Evolutionary conservation across 768 basidiomycete species (phyloP).

Genomic region (Exsudoporus frostii): DNA sequence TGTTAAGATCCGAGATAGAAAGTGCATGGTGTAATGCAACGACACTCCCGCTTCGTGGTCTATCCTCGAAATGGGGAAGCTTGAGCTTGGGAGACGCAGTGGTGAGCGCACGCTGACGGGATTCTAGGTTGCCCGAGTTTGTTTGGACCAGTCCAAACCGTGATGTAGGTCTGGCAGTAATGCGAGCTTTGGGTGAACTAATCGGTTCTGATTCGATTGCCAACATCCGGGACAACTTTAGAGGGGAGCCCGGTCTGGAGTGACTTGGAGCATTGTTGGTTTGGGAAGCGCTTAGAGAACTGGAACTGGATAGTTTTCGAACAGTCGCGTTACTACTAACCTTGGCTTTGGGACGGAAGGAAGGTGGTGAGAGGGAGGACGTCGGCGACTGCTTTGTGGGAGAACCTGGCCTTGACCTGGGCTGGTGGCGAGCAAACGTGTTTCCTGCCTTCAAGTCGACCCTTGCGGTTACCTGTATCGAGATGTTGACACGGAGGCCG

Average conservation of each 20-base stretch:
- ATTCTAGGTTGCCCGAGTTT: conserved; percentile 16
- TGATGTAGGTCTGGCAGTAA: conserved; percentile 32
- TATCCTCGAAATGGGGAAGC: conserved; percentile 31
- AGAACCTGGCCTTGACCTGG: conserved; percentile 47
- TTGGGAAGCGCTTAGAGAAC: conserved; percentile 12
- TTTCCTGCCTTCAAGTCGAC: conserved; percentile 39
- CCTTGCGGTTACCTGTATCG: conserved; percentile 51
- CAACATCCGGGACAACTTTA: conserved; percentile 35
- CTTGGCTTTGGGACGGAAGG: conserved; percentile 54
- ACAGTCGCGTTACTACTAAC: conserved; percentile 53
- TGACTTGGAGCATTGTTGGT: conserved; percentile 34
- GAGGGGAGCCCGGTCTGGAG: conserved; percentile 41
- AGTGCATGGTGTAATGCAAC: conserved; percentile 24
- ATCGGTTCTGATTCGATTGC: conserved; percentile 30
- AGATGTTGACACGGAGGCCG: conserved; percentile 11
- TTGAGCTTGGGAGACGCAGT: conserved; percentile 21
- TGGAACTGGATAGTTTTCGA: conserved; percentile 26
- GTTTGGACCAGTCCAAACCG: conserved; percentile 13
- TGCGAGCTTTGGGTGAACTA: conserved; percentile 25
- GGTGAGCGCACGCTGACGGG: conserved; percentile 33
- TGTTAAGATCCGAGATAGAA: conserved; percentile 21
- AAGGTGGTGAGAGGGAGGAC: conserved; percentile 26
- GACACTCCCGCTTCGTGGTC: conserved; percentile 31
- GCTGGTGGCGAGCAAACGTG: conserved; percentile 28
- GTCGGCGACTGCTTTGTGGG: conserved; percentile 39